These are phyloP conservation scores for Kwoniella dendrophila DNA, from an alignment of 768 basidiomycete species.

Conservation along the genomic window DNA sequence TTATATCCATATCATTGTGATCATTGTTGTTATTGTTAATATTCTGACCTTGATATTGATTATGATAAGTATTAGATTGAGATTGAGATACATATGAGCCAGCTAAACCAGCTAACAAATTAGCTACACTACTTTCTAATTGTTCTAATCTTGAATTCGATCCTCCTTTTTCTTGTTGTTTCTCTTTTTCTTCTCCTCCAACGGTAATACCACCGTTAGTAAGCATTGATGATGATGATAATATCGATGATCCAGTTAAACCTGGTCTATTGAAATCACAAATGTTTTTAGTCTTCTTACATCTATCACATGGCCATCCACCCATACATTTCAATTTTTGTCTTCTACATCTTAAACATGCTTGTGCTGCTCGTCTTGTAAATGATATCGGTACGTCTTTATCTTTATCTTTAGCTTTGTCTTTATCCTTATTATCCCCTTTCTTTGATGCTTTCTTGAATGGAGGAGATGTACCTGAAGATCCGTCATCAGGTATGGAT, in stretches of 20 bases:
- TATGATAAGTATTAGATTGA: background rate
- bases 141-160: slow-evolving; percentile 39
- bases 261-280: slow-evolving; percentile 34
- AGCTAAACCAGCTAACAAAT: slow-evolving; percentile 35
- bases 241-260: background rate
- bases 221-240: background rate
- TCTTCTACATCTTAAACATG: slow-evolving; percentile 36
- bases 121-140: slow-evolving; percentile 39
- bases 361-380: slow-evolving; percentile 32
- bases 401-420: background rate
- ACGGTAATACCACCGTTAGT: background rate
- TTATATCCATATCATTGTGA: no score
- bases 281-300: slow-evolving; percentile 23
- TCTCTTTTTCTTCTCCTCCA: background rate
- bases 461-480: background rate
- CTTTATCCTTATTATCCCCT: background rate
- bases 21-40: no score
- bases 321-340: slow-evolving; percentile 41
- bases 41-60: no score
- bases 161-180: slow-evolving; percentile 12
- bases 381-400: background rate
- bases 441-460: background rate
- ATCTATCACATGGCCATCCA: slow-evolving; percentile 37
- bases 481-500: background rate
- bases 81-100: slow-evolving; percentile 1